phyloP scores from a whole-genome alignment of 352 stramenopile genomes.

The Phytophthora chlamydospora region DNA sequence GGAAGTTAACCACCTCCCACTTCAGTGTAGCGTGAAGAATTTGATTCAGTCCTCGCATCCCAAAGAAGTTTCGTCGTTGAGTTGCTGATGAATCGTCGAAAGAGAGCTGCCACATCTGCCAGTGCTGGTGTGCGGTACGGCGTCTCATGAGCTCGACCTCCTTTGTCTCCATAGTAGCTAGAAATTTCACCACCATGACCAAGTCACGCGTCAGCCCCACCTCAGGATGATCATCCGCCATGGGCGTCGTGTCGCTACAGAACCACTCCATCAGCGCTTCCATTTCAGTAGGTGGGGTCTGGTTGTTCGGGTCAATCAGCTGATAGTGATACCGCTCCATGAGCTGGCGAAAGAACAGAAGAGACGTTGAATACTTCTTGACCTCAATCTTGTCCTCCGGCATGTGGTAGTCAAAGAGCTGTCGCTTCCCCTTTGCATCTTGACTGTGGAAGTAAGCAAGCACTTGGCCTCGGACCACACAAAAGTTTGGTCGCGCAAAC shows the following conservation, averaged over 20 bases:
- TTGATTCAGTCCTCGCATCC: conserved; percentile 65
- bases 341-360: conserved; percentile 87
- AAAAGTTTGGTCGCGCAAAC: conserved; percentile 79
- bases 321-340: conserved; percentile 89
- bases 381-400: conserved; percentile 89
- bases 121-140: conserved; percentile 72
- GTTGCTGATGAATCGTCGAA: conserved; percentile 86
- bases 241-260: conserved; percentile 72
- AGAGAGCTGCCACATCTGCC: conserved; percentile 90
- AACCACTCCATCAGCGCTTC: conserved; percentile 93
- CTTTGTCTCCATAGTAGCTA: conserved; percentile 91
- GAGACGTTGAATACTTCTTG: conserved; percentile 88
- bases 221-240: conserved; percentile 85
- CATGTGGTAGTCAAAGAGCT: conserved; percentile 91
- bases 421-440: conserved; percentile 56
- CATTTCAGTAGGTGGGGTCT: conserved; percentile 89
- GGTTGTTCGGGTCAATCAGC: conserved; percentile 79
- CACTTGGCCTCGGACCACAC: conserved; percentile 70
- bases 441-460: conserved; percentile 84
- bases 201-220: conserved; percentile 80
- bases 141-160: conserved; percentile 90
- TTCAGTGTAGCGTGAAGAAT: conserved; percentile 74
- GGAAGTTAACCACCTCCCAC: conserved; percentile 90
- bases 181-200: conserved; percentile 88
- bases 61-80: conserved; percentile 80